Evolutionary conservation across 768 basidiomycete genomes (phyloP), one percentile per base, ranked within the genome.

Genomic region (Boletus subcaerulescens): DNA sequence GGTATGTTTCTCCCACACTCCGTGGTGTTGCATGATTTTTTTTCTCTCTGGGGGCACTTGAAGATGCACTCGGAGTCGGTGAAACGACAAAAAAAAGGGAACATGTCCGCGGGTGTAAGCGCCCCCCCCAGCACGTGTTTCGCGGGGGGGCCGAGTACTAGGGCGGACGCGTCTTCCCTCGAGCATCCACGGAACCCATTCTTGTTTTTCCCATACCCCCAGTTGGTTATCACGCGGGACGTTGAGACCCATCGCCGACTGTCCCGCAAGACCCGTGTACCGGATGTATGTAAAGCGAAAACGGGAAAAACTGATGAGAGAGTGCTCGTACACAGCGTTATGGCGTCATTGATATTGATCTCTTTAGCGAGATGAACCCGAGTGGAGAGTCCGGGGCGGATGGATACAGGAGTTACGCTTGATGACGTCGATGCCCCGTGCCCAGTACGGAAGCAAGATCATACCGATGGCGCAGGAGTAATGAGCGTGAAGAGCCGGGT

Each of bases 351-450:
- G 9, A 29, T 29, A 26, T 5, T 9, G 26, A 26, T 11, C 14
- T 3, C 3, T 10, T 52, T 59, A 51, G 53, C 61, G 61, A 62
- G 61, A 63, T 52, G 50, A 52, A 17, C 44, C 15, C 24, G 38
- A 5, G 45, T 51, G 59, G 26, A 29, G 49, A 45, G 42, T 57
- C 41, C 18, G 59, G 60, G 59, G 55, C 6, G 33, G 39, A 22
- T 56, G 49, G 22, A 26, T 26, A 11, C 9, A 11, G 26, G 39
- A 22, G 45, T 36, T 35, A 35, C 58, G 40, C 59, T 51, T 58
- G 61, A 60, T 63, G 61, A 63, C 61, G 62, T 63, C 62, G 61
- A 45, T 2, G n/a, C 38, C 20, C 45, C 43, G 26, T 55, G 52
- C 56, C 52, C 57, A 26, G 43, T 60, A 22, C 57, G 15, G 31